These are phyloP conservation scores for Lactarius hatsudake DNA, from an alignment of 768 basidiomycete genomes.

Conservation along the genomic window DNA sequence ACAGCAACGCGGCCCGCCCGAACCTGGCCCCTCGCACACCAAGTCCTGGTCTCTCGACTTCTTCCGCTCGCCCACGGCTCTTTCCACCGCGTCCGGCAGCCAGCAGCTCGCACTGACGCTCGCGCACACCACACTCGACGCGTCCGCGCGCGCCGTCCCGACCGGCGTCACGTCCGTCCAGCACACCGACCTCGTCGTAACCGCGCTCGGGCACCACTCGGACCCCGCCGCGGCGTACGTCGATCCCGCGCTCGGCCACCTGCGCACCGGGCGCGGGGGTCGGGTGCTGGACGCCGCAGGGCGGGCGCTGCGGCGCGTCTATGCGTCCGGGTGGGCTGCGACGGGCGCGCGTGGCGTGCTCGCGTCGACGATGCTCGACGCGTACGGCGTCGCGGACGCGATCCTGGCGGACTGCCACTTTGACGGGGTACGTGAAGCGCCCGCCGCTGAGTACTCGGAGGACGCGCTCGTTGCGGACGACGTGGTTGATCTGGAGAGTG, in stretches of 20 bases:
- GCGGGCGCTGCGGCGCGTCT: conserved; percentile 57
- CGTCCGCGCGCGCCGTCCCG: conserved; percentile 47
- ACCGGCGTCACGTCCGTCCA: conserved; percentile 54
- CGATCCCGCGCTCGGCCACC: conserved; percentile 53
- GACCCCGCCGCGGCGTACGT: conserved; percentile 62
- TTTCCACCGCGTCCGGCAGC: conserved; percentile 32
- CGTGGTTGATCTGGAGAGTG: conserved; percentile 37
- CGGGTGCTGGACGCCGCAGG: conserved; percentile 44
- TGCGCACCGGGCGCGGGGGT: conserved; percentile 51
- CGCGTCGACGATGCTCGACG: conserved; percentile 90
- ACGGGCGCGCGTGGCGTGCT: conserved; percentile 89
- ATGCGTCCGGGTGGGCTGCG: conserved; percentile 92
- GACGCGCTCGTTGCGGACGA: conserved; percentile 36
- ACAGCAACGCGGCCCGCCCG: conserved; percentile 33
- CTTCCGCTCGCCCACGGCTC: conserved; percentile 62
- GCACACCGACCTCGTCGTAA: conserved; percentile 75
- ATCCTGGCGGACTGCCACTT: conserved; percentile 61
- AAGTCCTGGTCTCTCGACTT: conserved; percentile 84
- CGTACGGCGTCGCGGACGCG: conserved; percentile 73
- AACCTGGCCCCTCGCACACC: conserved; percentile 42
- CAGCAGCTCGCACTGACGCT: conserved; percentile 42
- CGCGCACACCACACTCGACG: conserved; percentile 59
- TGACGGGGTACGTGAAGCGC: conserved; percentile 7
- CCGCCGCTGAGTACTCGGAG: neutral
- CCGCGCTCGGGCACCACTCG: conserved; percentile 81